Base-by-base conservation (phyloP, 1,139 yeast genomes). In the Eremothecium sinecaudum region DNA sequence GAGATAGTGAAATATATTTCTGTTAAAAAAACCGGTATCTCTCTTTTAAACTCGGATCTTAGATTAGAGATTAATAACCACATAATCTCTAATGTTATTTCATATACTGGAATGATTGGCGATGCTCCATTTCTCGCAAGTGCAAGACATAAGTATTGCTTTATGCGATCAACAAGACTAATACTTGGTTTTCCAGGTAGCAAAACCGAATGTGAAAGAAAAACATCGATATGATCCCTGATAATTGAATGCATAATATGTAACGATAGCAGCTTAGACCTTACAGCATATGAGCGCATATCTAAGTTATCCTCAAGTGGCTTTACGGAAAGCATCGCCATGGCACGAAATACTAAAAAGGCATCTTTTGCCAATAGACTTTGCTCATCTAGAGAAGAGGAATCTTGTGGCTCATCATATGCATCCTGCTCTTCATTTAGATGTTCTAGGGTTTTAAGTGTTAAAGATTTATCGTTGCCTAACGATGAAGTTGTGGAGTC, bases 1-100 rank as follows among this genome's bases (percentile, higher is more conserved):
- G 92, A 73, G 29, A 92, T 84, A 4, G 97, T 96, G 61, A 90
- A 81, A 58, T 90, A 92, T 32, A 90, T 84, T 53, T 90, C 97
- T 36, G 79, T 82, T 64, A 90, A 73, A 52, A 92, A 83, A 0
- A 92, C 94, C 2, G 95, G 95, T 32, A 92, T 82, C 56, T 90
- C 98, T 46, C 79, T 71, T 56, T 87, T 87, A 62, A 90, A 86
- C 47, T 82, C 92, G 5, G 81, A 72, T 51, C 98, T 73, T 48
- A 92, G 64, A 48, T 86, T 81, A 15, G 87, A 75, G 32, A 87
- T 67, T 45, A 92, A 67, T 32, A 87, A 63, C 95, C 96, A 90
- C 60, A 87, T 86, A 13, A 92, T 86, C 56, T 92, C 98, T 32
- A 92, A 69, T 2, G 94, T 78, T 14, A 90, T 73, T 52, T 90